Base-by-base conservation (phyloP, 2,329 filamentous ascomycete species). In the Diaporthe sp. region DNA sequence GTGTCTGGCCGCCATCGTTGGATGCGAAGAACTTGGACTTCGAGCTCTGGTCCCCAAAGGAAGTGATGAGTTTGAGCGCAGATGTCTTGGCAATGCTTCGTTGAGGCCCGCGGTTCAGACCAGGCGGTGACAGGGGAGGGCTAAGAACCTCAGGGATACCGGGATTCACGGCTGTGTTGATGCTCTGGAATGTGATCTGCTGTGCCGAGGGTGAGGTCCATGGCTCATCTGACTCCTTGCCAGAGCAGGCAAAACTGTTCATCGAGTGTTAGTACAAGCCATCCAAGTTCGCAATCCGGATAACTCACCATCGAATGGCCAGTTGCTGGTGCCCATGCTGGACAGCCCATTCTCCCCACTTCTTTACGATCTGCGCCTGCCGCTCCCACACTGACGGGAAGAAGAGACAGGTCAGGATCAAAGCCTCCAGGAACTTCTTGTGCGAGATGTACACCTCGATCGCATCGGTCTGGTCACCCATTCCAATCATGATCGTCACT, bases 361-460 rank as follows among this genome's bases (percentile, higher is more conserved):
- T 96, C 79, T 95, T 92, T 77, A 98, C 92, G 65, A 99, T 91
- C 80, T 94, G 94, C 17, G 94, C 93, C 83, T 98, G 95, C 44
- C 96, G 91, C 80, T 97, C 94, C 97, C 97, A 99, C 76, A 98
- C 96, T 0, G 89, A 87, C 0, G 96, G 95, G 80, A 93, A 95
- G 37, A 94, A 90, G 17, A 98, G 88, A 80, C 95, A 97, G 0
- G 95, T 94, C 78, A 99, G 89, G 19, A 99, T 90, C 44, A 98
- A 89, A 2, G 97, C 96, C 85, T 99, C 97, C 93, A 99, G 94
- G 82, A 93, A 98, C 80, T 93, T 93, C 83, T 93, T 95, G 78
- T 97, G 95, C 15, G 96, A 98, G 44, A 98, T 92, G 80, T 99
- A 99, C 42, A 98, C 94, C 84, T 99, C 97, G 76, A 99, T 96